Conservation (phyloP, 345 rosid genomes). For the Bretschneidera sinensis region DNA sequence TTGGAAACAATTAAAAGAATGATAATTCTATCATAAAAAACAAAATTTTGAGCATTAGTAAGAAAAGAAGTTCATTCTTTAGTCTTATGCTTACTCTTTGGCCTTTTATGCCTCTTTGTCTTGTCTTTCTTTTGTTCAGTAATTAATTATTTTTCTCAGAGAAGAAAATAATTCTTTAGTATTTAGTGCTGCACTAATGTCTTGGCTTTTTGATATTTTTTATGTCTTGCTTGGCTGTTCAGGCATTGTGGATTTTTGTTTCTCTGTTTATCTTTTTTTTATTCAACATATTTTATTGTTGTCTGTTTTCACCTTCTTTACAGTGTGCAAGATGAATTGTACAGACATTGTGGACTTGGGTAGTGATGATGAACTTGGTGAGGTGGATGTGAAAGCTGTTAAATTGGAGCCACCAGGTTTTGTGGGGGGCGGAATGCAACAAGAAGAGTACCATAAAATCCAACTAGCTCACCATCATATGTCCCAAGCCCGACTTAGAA, state of each 20-base stretch:
- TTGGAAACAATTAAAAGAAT: background rate
- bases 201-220: no score
- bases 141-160: background rate
- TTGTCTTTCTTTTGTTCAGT: background rate
- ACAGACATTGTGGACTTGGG: slow-evolving; percentile 23
- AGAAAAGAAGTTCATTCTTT: no score
- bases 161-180: background rate
- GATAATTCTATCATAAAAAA: no score
- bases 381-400: slow-evolving; percentile 32
- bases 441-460: slow-evolving; percentile 7
- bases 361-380: slow-evolving; percentile 29
- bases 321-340: slow-evolving; percentile 31
- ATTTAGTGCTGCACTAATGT: background rate
- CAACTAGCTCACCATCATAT: slow-evolving; percentile 13
- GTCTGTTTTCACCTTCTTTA: slow-evolving; percentile 8
- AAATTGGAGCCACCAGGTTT: slow-evolving; percentile 47
- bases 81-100: background rate
- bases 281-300: background rate
- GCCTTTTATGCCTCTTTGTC: background rate
- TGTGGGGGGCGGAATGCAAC: slow-evolving; percentile 18
- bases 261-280: background rate
- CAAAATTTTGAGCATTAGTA: no score
- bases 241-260: background rate
- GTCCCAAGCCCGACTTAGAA: slow-evolving; percentile 21
- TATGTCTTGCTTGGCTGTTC: background rate